Conservation (phyloP, 108 stramenopile species). For the Aurantiochytrium sp. region DNA sequence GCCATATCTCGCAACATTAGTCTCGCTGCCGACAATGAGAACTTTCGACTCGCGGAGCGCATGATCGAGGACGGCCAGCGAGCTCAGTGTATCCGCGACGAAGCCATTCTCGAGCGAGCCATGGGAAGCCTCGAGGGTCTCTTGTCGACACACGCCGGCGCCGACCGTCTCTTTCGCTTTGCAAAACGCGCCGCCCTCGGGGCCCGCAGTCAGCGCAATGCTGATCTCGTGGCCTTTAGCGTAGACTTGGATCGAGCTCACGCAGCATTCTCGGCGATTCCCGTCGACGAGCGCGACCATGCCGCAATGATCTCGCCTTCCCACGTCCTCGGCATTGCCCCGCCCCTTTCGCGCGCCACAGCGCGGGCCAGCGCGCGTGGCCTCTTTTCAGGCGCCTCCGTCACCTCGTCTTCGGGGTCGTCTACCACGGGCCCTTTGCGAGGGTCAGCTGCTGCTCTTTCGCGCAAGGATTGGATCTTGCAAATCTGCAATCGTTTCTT, state of each 20-base stretch:
- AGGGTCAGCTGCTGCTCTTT: not conserved
- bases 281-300: not conserved
- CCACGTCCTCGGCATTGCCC: not conserved
- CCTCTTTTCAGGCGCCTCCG: not conserved
- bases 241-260: not conserved
- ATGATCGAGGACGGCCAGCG: constrained; percentile 13
- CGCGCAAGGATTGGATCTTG: not conserved
- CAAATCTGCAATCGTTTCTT: not conserved
- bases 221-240: not conserved
- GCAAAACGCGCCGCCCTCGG: constrained; percentile 4
- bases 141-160: not conserved
- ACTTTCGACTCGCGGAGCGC: not conserved
- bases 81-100: not conserved
- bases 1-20: not conserved
- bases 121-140: not conserved
- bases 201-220: not conserved
- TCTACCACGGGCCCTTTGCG: not conserved
- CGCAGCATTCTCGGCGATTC: not conserved
- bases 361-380: not conserved
- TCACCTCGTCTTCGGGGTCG: not conserved
- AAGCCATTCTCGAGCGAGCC: not conserved
- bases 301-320: not conserved
- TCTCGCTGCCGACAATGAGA: not conserved
- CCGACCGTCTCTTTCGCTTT: constrained; percentile 9
- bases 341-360: not conserved